Conservation (phyloP, 306 rosid genomes). For the Mimosa bimucronata region DNA sequence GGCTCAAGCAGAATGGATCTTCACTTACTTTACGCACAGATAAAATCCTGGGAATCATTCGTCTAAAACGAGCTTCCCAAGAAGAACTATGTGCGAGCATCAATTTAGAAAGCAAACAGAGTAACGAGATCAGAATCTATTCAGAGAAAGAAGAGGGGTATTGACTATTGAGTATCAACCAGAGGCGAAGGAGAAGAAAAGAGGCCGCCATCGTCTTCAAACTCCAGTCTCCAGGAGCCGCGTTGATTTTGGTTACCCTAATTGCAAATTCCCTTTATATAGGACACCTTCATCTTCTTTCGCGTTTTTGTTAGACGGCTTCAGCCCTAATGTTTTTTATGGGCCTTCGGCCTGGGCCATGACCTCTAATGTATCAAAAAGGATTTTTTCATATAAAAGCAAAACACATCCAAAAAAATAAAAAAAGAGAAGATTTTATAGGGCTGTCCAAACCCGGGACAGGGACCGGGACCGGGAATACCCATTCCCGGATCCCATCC, state of each 20-base stretch:
- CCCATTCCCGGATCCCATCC: no score
- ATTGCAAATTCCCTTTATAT: background rate
- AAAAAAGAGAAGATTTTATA: no score
- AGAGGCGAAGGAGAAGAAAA: background rate
- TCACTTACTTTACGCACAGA: slow-evolving; percentile 62
- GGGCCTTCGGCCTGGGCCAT: background rate
- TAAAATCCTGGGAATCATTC: slow-evolving; percentile 67
- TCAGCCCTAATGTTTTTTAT: background rate
- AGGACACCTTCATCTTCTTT: background rate
- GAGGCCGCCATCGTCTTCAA: no score
- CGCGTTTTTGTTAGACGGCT: background rate
- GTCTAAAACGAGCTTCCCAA: slow-evolving; percentile 43
- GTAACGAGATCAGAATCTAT: no score
- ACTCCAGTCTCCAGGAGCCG: background rate
- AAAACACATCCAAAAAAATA: no score
- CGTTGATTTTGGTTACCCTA: background rate
- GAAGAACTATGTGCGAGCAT: slow-evolving; percentile 72
- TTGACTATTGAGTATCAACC: no score
- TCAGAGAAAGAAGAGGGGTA: background rate
- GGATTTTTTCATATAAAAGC: no score
- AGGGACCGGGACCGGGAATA: no score
- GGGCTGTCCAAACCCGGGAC: no score
- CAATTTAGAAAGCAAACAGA: background rate
- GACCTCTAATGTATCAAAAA: no score
- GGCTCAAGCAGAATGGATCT: slow-evolving; percentile 91